These are phyloP conservation scores for Aspergillus sp. DNA, from an alignment of 2,329 filamentous ascomycete genomes.

Conservation along the genomic window DNA sequence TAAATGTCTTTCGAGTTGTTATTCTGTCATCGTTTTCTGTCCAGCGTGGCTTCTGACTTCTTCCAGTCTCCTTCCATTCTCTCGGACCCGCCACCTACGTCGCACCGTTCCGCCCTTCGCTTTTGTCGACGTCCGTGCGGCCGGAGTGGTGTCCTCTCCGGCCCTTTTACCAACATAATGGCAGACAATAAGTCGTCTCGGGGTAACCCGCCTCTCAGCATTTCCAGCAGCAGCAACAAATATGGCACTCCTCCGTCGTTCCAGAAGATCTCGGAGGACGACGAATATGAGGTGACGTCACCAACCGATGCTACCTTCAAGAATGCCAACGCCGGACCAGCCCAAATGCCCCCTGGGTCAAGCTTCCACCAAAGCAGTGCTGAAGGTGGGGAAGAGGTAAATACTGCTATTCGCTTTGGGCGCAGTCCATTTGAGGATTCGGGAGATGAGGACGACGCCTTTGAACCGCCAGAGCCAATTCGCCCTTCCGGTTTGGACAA, in stretches of 20 bases:
- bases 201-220: conserved; percentile 74
- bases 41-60: conserved; percentile 50
- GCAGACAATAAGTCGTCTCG: conserved; percentile 63
- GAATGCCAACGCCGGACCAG: conserved; percentile 24
- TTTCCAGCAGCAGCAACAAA: conserved; percentile 54
- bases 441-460: conserved; percentile 14
- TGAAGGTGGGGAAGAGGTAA: conserved; percentile 13
- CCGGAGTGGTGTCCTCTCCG: conserved; percentile 23
- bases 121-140: conserved; percentile 15
- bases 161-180: conserved; percentile 43
- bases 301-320: conserved; percentile 60
- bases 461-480: conserved; percentile 14
- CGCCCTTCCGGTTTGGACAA: conserved; percentile 21
- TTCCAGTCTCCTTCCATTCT: conserved; percentile 59
- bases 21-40: neutral
- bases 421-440: conserved; percentile 26
- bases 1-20: conserved; percentile 1
- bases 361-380: conserved; percentile 36
- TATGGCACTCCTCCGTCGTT: conserved; percentile 43
- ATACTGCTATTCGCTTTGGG: conserved; percentile 22
- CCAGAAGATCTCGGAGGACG: conserved; percentile 68
- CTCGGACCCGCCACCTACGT: conserved; percentile 46
- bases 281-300: conserved; percentile 71
- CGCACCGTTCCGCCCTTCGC: conserved; percentile 53
- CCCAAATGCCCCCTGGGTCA: conserved; percentile 23